Evolutionary conservation across 305 asterid species (phyloP).

Genomic region (Salvia sclarea): DNA sequence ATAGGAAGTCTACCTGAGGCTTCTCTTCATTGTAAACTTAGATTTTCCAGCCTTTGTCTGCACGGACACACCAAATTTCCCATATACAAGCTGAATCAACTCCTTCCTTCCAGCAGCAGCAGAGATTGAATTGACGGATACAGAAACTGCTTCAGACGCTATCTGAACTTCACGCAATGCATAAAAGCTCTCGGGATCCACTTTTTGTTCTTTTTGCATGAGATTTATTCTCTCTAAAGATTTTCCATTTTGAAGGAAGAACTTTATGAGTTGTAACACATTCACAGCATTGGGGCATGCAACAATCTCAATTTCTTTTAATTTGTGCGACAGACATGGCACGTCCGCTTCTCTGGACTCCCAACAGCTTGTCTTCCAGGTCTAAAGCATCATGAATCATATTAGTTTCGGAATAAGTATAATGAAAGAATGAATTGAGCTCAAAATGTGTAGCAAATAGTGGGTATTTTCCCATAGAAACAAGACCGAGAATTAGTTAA

Average conservation of each 20-base stretch:
- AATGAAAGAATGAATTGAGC: constrained; percentile 11
- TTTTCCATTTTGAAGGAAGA: constrained; percentile 30
- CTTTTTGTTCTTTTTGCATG: not conserved
- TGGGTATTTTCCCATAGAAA: not conserved
- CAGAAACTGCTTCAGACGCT: constrained; percentile 27
- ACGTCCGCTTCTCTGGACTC: constrained; percentile 16
- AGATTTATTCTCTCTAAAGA: constrained; percentile 22
- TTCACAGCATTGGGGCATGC: not conserved
- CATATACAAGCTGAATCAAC: not conserved
- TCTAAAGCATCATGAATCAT: constrained; percentile 14
- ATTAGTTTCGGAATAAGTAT: constrained; percentile 16
- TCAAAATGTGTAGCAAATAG: not conserved
- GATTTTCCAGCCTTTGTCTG: not conserved
- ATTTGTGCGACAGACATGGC: constrained; percentile 12
- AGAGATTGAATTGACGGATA: constrained; percentile 8
- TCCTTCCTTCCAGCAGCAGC: constrained; percentile 20
- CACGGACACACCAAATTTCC: not conserved
- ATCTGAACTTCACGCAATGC: constrained; percentile 14
- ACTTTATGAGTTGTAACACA: constrained; percentile 15
- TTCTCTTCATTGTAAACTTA: constrained; percentile 2
- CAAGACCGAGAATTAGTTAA: not conserved
- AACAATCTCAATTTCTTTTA: constrained; percentile 13
- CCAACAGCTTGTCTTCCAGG: not conserved
- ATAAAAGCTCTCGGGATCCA: not conserved
- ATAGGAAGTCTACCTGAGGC: constrained; percentile 19